Base-by-base conservation (phyloP, 441 rosid genomes). In the Jatropha podagrica region DNA sequence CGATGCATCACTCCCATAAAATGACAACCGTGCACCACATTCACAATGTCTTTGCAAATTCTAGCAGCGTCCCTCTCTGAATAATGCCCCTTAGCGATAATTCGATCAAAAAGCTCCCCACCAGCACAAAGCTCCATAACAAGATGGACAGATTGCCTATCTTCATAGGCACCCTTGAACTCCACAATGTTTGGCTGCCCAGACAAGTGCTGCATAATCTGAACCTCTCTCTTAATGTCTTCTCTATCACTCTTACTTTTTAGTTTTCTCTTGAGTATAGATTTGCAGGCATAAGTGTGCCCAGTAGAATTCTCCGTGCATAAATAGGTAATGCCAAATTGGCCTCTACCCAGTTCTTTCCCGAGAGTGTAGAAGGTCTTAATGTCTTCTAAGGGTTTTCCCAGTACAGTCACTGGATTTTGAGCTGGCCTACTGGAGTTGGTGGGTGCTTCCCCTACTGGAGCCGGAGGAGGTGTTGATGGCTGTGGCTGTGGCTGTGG, bases 121-220 rank as follows among this genome's bases (percentile, higher is more conserved):
- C 99, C 99, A 74, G 96, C 97, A 27, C 99, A 95, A 75, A 95
- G 91, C 85, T 95, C 99, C 99, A 95, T 95, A 46, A 93, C 95
- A 51, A 95, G 85, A 83, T 95, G 97, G 73, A 93, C 95, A 66
- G 93, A 88, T 74, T 88, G 90, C 80, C 88, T 85, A 66, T 93
- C 99, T 83, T 93, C 99, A 82, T 82, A 92, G 73, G 95, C 92
- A 79, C 95, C 97, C 81, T 79, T 88, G 59, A 93, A 89, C 75
- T 93, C 96, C 75, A 95, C 99, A 76, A 92, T 88, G 72, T 90
- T 90, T 41, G 89, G 93, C 76, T 95, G 97, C 65, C 98, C 98
- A 68, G 96, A 90, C 82, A 95, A 81, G 67, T 92, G 90, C 79
- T 93, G 98, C 97, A 95, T 87, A 66, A 95, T 90, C 79, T 89